Evolutionary conservation across 169 alveolate species (phyloP).

Genomic region (Cryptosporidium felis): DNA sequence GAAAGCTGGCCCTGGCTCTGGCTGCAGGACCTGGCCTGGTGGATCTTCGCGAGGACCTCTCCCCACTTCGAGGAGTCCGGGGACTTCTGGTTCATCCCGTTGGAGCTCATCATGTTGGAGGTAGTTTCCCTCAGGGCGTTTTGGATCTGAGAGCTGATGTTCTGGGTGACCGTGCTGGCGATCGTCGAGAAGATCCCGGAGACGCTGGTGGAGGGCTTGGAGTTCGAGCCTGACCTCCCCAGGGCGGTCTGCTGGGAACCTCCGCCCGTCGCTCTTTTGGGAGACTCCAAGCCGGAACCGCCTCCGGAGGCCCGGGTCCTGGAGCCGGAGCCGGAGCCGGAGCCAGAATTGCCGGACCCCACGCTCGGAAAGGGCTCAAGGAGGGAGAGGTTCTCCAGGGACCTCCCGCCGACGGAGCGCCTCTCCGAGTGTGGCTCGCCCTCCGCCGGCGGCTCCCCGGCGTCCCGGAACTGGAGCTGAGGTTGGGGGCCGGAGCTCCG

Average conservation of each 20-base stretch:
- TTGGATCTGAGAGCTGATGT: conserved; percentile 62
- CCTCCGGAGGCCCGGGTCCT: too few species aligned
- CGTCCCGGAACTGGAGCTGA: too few species aligned
- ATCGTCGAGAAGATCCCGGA: conserved; percentile 58
- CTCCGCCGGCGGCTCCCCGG: too few species aligned
- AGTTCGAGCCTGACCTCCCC: neutral
- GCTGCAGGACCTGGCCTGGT: too few species aligned
- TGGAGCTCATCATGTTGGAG: conserved; percentile 18
- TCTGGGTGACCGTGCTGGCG: conserved; percentile 68
- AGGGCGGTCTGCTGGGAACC: too few species aligned
- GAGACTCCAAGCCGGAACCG: too few species aligned
- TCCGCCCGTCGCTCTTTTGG: too few species aligned
- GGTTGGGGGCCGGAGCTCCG: too few species aligned
- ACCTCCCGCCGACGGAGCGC: too few species aligned
- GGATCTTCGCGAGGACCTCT: conserved; percentile 1
- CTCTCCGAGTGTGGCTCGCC: too few species aligned
- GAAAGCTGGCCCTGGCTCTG: neutral
- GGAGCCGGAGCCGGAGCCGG: too few species aligned
- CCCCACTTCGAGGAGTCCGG: conserved; percentile 9
- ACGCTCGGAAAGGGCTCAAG: conserved; percentile 43
- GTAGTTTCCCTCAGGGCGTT: conserved; percentile 61
- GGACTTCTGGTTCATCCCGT: neutral
- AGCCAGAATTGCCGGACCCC: too few species aligned
- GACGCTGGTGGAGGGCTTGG: conserved; percentile 34
- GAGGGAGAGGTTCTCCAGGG: conserved; percentile 35